Evolutionary conservation across 1,284 basidiomycete species (phyloP).

Genomic region (Coriolopsis trogii): DNA sequence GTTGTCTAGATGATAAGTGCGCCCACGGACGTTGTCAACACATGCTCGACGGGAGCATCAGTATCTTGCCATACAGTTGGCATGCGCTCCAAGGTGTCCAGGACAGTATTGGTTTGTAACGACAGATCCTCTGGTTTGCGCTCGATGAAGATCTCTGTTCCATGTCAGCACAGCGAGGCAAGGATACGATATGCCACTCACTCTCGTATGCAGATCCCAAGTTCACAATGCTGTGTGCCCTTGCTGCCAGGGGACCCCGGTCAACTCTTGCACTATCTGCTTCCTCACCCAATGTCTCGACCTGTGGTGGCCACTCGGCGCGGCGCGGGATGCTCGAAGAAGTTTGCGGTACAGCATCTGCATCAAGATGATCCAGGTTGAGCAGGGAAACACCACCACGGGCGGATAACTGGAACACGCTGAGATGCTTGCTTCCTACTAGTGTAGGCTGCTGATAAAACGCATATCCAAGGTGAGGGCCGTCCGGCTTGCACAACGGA

Average conservation of each 20-base stretch:
- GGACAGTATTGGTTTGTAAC: slow-evolving; percentile 41
- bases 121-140: slow-evolving; percentile 31
- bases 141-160: slow-evolving; percentile 36
- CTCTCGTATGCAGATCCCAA: slow-evolving; percentile 54
- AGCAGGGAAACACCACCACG: slow-evolving; percentile 50
- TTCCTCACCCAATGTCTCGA: slow-evolving; percentile 41
- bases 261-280: slow-evolving; percentile 35
- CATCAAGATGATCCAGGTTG: slow-evolving; percentile 37
- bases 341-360: slow-evolving; percentile 6
- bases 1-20: not conserved
- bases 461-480: slow-evolving; percentile 46
- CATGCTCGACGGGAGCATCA: slow-evolving; percentile 49
- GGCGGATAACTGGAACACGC: slow-evolving; percentile 50
- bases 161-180: slow-evolving; percentile 38
- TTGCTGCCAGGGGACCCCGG: slow-evolving; percentile 46
- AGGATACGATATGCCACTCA: slow-evolving; percentile 34
- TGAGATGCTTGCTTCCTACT: slow-evolving; percentile 31
- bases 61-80: slow-evolving; percentile 56
- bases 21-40: slow-evolving; percentile 58
- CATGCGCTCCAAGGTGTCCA: slow-evolving; percentile 54
- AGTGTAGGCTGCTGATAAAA: slow-evolving; percentile 42
- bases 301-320: slow-evolving; percentile 42
- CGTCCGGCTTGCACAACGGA: slow-evolving; percentile 32
- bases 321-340: slow-evolving; percentile 1
- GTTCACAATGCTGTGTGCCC: slow-evolving; percentile 49